Evolutionary conservation across 225 moss, liverwort and hornwort species (phyloP).

Genomic region (Anthoceros angustus): DNA sequence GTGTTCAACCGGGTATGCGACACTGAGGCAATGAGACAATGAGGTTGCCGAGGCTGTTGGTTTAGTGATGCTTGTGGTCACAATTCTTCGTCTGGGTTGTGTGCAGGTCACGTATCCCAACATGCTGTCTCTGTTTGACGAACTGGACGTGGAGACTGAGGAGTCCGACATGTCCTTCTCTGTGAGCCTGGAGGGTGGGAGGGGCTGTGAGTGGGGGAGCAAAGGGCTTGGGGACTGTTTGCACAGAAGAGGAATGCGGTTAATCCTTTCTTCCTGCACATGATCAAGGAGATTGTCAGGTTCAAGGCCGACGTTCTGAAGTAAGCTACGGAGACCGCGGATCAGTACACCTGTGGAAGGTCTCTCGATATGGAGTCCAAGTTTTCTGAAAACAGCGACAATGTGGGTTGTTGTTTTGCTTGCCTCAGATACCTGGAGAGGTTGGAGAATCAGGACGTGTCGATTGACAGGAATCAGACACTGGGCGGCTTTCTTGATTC

Average conservation of each 20-base stretch:
- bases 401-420: too few relatives aligned
- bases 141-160: constrained; percentile 60
- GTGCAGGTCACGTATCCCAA: constrained; percentile 66
- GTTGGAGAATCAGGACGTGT: constrained; percentile 28
- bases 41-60: background rate
- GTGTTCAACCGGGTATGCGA: constrained; percentile 33
- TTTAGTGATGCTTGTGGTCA: background rate
- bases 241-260: constrained; percentile 58
- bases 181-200: constrained; percentile 58
- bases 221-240: constrained; percentile 57
- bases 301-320: constrained; percentile 65
- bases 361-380: background rate
- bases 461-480: constrained; percentile 31
- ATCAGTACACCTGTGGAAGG: background rate
- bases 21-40: too few relatives aligned
- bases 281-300: constrained; percentile 59
- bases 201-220: constrained; percentile 85
- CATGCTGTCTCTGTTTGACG: constrained; percentile 60
- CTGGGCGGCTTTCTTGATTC: constrained; percentile 56
- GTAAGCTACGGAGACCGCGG: constrained; percentile 13
- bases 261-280: constrained; percentile 57
- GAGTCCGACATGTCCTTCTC: constrained; percentile 83
- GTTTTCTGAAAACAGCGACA: too few relatives aligned
- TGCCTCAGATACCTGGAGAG: constrained; percentile 40
- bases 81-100: background rate